Evolutionary conservation across 371 early-diverging fungal genomes (phyloP).

Genomic region (Catenaria anguillulae): DNA sequence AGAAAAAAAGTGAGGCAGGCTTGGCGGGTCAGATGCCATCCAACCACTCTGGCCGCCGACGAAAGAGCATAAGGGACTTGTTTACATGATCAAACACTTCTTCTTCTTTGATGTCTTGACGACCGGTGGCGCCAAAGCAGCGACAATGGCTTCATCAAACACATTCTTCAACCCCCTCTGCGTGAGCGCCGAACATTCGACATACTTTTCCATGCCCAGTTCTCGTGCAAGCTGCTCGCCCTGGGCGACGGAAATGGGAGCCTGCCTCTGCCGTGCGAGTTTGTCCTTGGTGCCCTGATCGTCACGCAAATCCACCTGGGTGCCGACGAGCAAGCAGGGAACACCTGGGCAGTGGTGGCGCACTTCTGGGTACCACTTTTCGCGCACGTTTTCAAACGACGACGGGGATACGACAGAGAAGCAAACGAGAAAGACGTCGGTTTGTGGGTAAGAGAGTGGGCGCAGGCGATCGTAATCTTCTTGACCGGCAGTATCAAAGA

Average conservation of each 20-base stretch:
- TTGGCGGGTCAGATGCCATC: no score
- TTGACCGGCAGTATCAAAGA: slow-evolving; percentile 94
- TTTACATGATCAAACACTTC: slow-evolving; percentile 43
- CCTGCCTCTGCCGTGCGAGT: slow-evolving; percentile 63
- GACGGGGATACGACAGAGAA: slow-evolving; percentile 91
- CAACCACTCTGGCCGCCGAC: no score
- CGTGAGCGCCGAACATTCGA: slow-evolving; percentile 93
- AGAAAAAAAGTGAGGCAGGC: no score
- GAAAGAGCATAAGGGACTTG: no score
- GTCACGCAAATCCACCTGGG: slow-evolving; percentile 88
- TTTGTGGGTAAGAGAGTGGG: slow-evolving; percentile 87
- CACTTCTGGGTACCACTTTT: slow-evolving; percentile 79
- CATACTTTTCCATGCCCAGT: slow-evolving; percentile 86
- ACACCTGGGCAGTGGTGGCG: slow-evolving; percentile 95
- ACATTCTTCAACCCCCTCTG: slow-evolving; percentile 94
- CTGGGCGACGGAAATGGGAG: slow-evolving; percentile 60
- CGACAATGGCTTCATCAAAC: slow-evolving; percentile 96
- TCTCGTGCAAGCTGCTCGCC: slow-evolving; percentile 78
- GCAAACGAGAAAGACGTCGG: slow-evolving; percentile 88
- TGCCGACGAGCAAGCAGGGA: slow-evolving; percentile 91
- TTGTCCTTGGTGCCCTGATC: slow-evolving; percentile 67
- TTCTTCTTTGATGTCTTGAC: slow-evolving; percentile 30
- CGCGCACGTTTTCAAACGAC: slow-evolving; percentile 79
- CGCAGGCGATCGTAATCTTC: slow-evolving; percentile 97
- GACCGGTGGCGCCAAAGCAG: slow-evolving; percentile 87